Evolutionary conservation across 495 filamentous ascomycete species (phyloP).

Genomic region (Massariosphaeria phaeospora): DNA sequence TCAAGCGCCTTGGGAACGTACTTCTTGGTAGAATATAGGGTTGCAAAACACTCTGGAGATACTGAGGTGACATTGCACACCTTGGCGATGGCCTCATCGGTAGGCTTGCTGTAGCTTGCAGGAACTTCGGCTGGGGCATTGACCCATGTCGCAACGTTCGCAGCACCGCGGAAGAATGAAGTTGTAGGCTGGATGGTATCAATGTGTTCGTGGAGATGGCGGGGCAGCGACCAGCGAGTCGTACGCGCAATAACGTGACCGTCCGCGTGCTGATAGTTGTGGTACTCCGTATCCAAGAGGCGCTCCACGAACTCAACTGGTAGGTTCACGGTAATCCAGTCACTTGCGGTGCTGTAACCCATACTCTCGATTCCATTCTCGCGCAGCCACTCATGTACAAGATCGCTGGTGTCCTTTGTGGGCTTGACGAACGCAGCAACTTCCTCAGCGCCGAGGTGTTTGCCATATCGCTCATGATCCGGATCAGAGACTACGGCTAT

Average conservation of each 20-base stretch:
- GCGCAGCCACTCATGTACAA: constrained; percentile 45
- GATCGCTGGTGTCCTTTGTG: constrained; percentile 33
- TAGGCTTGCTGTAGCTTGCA: constrained; percentile 17
- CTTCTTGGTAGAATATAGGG: constrained; percentile 51
- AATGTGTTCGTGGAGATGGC: constrained; percentile 52
- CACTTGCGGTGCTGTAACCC: constrained; percentile 40
- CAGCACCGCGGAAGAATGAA: constrained; percentile 48
- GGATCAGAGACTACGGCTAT: constrained; percentile 44
- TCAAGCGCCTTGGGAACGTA: constrained; percentile 45
- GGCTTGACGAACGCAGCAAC: constrained; percentile 42
- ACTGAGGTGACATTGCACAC: constrained; percentile 51
- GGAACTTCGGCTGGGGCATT: constrained; percentile 8
- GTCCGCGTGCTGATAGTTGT: constrained; percentile 41
- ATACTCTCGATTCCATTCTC: constrained; percentile 37
- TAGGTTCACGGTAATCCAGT: constrained; percentile 42
- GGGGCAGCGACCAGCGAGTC: constrained; percentile 51
- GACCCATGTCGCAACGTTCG: constrained; percentile 14
- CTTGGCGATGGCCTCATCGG: constrained; percentile 37
- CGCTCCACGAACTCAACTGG: constrained; percentile 40
- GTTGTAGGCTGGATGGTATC: constrained; percentile 65
- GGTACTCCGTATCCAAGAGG: constrained; percentile 46
- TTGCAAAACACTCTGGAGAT: constrained; percentile 52
- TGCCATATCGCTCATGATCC: constrained; percentile 43
- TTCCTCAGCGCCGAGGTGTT: constrained; percentile 41
- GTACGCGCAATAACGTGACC: constrained; percentile 41